phyloP scores from a whole-genome alignment of 2,329 filamentous ascomycete genomes.

The Verticillium nubilum region DNA sequence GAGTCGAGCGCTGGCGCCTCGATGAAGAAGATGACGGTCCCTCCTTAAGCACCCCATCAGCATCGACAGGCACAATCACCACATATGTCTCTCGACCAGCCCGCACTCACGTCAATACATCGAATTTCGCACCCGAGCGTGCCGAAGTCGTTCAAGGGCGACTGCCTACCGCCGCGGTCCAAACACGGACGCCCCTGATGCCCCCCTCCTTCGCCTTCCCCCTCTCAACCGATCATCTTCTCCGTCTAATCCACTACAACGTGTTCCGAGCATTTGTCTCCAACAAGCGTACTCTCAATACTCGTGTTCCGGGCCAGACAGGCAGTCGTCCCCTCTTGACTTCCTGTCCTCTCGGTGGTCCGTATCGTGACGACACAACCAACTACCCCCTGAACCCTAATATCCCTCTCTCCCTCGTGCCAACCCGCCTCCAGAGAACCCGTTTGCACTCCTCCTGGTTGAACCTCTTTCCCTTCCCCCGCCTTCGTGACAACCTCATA shows the following conservation, averaged over 20 bases:
- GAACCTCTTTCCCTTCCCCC: conserved; percentile 7
- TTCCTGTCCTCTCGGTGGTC: conserved; percentile 1
- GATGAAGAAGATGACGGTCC: not conserved
- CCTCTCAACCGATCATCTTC: conserved; percentile 5
- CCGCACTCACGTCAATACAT: not conserved
- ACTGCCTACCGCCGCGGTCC: not conserved
- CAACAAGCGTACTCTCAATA: conserved; percentile 4
- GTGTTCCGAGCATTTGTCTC: conserved; percentile 7
- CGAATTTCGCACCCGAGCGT: not conserved
- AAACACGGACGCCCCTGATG: not conserved
- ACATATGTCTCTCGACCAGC: not conserved
- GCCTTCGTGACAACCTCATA: conserved; percentile 9
- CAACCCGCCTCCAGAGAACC: conserved; percentile 3
- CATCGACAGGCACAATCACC: not conserved
- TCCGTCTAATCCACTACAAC: conserved; percentile 7
- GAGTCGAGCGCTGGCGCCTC: conserved; percentile 5
- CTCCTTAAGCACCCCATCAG: not conserved
- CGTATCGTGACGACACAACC: conserved; percentile 4
- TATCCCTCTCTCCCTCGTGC: conserved; percentile 5
- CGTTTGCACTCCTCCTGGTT: conserved; percentile 5
- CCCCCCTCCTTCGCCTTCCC: not conserved
- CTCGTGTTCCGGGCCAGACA: conserved; percentile 1
- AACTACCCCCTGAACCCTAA: conserved; percentile 7
- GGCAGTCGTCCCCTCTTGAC: not conserved
- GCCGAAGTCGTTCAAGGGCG: not conserved